Percentiles rank a stretch among this genome's conserved stretches.
phyloP scores from a whole-genome alignment of 371 early-diverging fungal species.

The Parasitella parasitica region DNA sequence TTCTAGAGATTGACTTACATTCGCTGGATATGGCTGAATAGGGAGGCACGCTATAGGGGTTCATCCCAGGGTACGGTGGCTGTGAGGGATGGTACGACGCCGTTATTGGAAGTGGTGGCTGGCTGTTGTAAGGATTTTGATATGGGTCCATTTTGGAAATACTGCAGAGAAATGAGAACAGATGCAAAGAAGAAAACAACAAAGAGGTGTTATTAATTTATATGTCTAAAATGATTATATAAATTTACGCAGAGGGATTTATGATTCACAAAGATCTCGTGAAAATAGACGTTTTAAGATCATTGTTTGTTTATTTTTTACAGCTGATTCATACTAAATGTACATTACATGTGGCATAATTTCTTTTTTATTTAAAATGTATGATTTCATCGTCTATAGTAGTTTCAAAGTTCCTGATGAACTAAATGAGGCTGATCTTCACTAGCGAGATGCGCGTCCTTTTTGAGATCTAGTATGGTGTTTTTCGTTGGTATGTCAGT shows the following conservation, averaged over 20 bases:
- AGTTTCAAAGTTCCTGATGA: conserved; percentile 26
- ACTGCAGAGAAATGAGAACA: neutral
- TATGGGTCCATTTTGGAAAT: neutral
- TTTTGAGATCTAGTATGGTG: conserved; percentile 28
- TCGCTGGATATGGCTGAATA: neutral
- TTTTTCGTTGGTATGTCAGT: too few relatives aligned
- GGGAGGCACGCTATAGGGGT: neutral
- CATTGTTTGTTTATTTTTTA: neutral
- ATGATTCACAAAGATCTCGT: conserved; percentile 6
- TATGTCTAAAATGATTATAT: neutral
- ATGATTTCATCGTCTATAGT: neutral
- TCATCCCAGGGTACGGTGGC: neutral
- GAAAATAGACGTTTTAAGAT: neutral
- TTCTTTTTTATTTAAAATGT: neutral
- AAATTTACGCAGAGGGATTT: neutral
- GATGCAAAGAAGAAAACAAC: neutral
- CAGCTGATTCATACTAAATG: neutral
- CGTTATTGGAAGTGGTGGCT: neutral
- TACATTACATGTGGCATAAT: neutral
- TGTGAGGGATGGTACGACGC: neutral
- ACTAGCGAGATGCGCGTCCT: conserved; percentile 7
- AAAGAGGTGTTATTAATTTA: neutral
- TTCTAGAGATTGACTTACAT: neutral
- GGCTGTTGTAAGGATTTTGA: neutral
- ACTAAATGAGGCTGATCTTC: conserved; percentile 9